These are phyloP conservation scores for Eimeria falciformis DNA, from an alignment of 169 alveolate species.

Conservation along the genomic window DNA sequence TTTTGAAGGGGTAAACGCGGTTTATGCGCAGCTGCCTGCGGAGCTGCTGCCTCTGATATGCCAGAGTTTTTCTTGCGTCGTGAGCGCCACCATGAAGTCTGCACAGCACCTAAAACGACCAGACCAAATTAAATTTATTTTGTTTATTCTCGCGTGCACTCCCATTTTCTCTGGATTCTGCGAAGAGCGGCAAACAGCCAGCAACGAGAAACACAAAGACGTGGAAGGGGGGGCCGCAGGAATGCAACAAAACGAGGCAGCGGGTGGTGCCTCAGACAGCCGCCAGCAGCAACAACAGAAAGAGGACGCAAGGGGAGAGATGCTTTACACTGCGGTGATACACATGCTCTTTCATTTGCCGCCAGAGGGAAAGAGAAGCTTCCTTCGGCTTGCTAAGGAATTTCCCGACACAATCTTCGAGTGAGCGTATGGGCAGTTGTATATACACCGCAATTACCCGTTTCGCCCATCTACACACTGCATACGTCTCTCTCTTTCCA, in stretches of 20 bases:
- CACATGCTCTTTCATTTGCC: slow-evolving; percentile 50
- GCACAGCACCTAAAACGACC: background rate
- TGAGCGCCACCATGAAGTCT: background rate
- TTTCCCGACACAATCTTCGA: slow-evolving; percentile 34
- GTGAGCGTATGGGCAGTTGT: too few species aligned
- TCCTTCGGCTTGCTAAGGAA: slow-evolving; percentile 30
- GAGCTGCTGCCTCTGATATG: slow-evolving; percentile 28
- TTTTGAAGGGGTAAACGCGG: slow-evolving; percentile 40
- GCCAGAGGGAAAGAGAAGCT: slow-evolving; percentile 31
- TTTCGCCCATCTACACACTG: too few species aligned
- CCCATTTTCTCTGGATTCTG: slow-evolving; percentile 8
- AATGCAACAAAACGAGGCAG: background rate
- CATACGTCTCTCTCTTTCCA: too few species aligned
- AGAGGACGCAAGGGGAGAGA: slow-evolving; percentile 26
- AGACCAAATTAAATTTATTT: slow-evolving; percentile 16
- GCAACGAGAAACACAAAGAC: background rate
- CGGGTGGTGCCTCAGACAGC: background rate
- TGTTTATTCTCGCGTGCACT: slow-evolving; percentile 44
- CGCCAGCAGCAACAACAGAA: background rate
- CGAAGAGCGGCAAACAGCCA: too few species aligned
- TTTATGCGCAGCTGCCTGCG: slow-evolving; percentile 50
- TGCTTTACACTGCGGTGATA: slow-evolving; percentile 20
- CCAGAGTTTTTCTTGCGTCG: background rate
- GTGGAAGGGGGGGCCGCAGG: background rate
- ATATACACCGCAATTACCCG: too few species aligned